Evolutionary conservation across 1,284 basidiomycete species (phyloP).

Genomic region (Boletellus deceptivus): DNA sequence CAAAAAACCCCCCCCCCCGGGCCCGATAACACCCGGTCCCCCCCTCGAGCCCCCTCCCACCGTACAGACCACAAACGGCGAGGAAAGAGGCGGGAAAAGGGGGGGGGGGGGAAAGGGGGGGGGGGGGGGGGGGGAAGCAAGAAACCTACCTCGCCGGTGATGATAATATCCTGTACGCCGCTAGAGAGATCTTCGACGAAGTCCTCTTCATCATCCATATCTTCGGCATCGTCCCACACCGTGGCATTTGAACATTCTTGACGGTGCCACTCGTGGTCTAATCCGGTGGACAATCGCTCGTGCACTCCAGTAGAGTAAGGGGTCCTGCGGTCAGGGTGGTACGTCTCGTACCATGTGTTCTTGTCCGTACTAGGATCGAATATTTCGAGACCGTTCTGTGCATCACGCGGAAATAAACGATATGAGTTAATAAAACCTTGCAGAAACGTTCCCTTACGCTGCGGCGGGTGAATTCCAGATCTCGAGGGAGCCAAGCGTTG

Average conservation of each 20-base stretch:
- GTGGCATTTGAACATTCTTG: slow-evolving; percentile 18
- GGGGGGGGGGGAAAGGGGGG: neutral
- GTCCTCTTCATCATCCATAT: slow-evolving; percentile 35
- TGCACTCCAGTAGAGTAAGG: slow-evolving; percentile 36
- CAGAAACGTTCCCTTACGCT: slow-evolving; percentile 28
- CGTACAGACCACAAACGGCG: too few relatives aligned
- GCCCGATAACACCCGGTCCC: too few relatives aligned
- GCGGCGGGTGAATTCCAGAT: slow-evolving; percentile 30
- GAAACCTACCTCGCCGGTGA: slow-evolving; percentile 45
- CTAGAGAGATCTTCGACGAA: slow-evolving; percentile 35
- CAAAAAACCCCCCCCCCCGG: too few relatives aligned
- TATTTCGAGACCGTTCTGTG: slow-evolving; percentile 41
- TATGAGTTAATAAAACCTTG: neutral
- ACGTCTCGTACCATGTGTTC: slow-evolving; percentile 43
- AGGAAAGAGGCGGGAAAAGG: neutral
- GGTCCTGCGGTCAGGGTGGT: slow-evolving; percentile 33
- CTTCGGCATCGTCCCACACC: slow-evolving; percentile 11
- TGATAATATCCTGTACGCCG: slow-evolving; percentile 46
- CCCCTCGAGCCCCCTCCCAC: too few relatives aligned
- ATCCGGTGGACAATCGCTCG: slow-evolving; percentile 29
- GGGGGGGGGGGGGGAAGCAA: neutral
- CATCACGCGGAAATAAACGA: slow-evolving; percentile 15
- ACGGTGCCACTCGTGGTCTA: slow-evolving; percentile 25
- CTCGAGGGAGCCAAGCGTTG: slow-evolving; percentile 46
- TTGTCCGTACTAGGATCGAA: slow-evolving; percentile 37